phyloP scores from a whole-genome alignment of 108 stramenopile genomes.

The Seminavis robusta region DNA sequence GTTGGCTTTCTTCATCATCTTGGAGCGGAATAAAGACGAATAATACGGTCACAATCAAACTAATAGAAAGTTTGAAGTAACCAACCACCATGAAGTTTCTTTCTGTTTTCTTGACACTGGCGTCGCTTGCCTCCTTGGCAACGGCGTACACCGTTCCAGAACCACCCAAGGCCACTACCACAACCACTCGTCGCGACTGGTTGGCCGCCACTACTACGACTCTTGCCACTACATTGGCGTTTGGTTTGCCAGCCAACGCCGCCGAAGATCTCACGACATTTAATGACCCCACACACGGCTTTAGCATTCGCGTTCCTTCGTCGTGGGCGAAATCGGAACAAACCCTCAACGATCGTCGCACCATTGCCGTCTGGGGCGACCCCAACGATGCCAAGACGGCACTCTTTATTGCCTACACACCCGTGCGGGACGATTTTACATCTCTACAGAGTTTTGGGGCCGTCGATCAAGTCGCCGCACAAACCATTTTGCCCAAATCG shows the following conservation, averaged over 20 bases:
- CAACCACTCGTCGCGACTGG: slow-evolving; percentile 3
- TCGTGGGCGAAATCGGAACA: slow-evolving; percentile 55
- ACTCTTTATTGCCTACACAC: slow-evolving; percentile 76
- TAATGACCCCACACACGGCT: slow-evolving; percentile 48
- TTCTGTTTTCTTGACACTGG: no score
- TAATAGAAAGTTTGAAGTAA: no score
- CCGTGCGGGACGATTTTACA: slow-evolving; percentile 79
- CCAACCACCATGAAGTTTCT: no score
- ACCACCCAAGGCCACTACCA: no score
- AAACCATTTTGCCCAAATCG: slow-evolving; percentile 80
- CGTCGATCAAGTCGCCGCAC: slow-evolving; percentile 70
- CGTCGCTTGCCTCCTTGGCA: no score
- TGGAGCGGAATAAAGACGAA: no score
- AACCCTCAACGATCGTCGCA: slow-evolving; percentile 59
- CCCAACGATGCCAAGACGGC: slow-evolving; percentile 34
- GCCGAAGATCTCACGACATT: slow-evolving; percentile 14
- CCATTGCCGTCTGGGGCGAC: slow-evolving; percentile 53
- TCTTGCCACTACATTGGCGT: neutral
- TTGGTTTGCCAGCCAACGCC: neutral
- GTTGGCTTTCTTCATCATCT: no score
- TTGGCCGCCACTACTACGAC: neutral
- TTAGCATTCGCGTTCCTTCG: slow-evolving; percentile 47
- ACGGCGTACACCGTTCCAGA: no score
- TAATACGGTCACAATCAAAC: no score
- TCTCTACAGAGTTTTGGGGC: slow-evolving; percentile 63